Percentiles rank a stretch among this genome's conserved stretches.
phyloP scores from a whole-genome alignment of 495 filamentous ascomycete species.

The Xylaria sp. region DNA sequence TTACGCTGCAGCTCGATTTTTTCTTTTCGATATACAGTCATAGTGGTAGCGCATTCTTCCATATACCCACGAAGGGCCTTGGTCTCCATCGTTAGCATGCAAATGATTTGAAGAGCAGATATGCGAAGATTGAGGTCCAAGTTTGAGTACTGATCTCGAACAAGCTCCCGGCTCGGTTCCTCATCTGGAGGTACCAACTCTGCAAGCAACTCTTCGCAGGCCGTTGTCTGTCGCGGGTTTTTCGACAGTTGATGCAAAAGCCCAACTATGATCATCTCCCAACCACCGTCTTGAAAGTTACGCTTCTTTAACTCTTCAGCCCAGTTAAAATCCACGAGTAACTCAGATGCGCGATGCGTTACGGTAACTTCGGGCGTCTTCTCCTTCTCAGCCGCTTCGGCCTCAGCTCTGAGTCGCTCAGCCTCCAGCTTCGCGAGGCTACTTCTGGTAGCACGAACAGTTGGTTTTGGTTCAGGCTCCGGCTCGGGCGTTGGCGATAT shows the following conservation, averaged over 20 bases:
- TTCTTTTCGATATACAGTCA: conserved; percentile 92
- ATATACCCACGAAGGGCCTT: conserved; percentile 85
- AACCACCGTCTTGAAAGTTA: conserved; percentile 88
- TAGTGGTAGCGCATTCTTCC: conserved; percentile 86
- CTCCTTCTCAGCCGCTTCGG: conserved; percentile 53
- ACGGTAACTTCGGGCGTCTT: conserved; percentile 48
- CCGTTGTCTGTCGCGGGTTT: conserved; percentile 68
- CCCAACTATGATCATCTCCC: conserved; percentile 89
- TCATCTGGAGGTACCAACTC: conserved; percentile 78
- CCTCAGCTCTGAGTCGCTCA: conserved; percentile 64
- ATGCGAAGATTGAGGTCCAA: conserved; percentile 86
- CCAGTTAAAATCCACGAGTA: conserved; percentile 78
- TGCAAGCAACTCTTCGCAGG: conserved; percentile 78
- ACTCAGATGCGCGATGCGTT: conserved; percentile 79
- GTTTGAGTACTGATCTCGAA: conserved; percentile 69
- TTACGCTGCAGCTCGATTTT: conserved; percentile 91
- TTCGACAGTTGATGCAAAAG: conserved; percentile 84
- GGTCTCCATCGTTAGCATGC: conserved; percentile 85
- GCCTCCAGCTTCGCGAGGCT: conserved; percentile 84
- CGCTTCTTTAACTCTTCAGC: conserved; percentile 80
- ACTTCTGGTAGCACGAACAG: conserved; percentile 78
- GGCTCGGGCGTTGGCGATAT: conserved; percentile 56
- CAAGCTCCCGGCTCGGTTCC: conserved; percentile 76
- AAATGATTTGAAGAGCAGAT: conserved; percentile 82
- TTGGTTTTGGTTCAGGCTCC: conserved; percentile 69